Conservation (phyloP, 73 alveolate species). For the Tetrahymena thermophila region DNA sequence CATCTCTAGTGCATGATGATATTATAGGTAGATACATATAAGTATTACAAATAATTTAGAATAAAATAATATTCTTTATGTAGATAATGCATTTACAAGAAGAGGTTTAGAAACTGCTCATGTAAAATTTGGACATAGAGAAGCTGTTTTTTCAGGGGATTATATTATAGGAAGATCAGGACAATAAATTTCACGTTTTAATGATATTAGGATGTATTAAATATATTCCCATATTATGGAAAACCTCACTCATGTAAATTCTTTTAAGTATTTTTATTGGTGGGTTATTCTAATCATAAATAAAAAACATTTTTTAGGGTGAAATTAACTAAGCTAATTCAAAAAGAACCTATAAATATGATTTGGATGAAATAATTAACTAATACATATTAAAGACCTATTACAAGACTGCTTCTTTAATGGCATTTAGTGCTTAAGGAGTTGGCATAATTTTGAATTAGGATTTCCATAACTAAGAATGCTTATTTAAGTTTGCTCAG, state of each 20-base stretch:
- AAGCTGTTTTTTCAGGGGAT: conserved; percentile 1
- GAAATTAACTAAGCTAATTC: neutral
- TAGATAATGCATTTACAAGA: conserved; percentile 21
- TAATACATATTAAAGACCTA: conserved; percentile 17
- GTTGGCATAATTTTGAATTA: neutral
- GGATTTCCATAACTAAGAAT: neutral
- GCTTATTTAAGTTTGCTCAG: conserved; percentile 1
- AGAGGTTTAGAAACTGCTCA: conserved; percentile 34
- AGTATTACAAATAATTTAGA: neutral
- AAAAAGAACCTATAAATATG: neutral
- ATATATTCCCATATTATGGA: neutral
- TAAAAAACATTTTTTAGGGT: neutral
- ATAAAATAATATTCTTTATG: neutral
- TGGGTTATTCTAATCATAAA: neutral
- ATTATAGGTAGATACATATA: neutral
- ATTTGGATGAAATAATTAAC: neutral
- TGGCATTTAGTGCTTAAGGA: conserved; percentile 23
- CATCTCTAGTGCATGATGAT: conserved; percentile 35
- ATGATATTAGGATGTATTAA: neutral
- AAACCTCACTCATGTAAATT: neutral
- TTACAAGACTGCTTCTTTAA: conserved; percentile 21
- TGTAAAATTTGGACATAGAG: conserved; percentile 9
- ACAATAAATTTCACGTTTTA: neutral
- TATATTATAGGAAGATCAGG: neutral
- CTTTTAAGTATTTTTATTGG: neutral